Evolutionary conservation across 495 filamentous ascomycete species (phyloP).

Genomic region (Cercophora sp.): DNA sequence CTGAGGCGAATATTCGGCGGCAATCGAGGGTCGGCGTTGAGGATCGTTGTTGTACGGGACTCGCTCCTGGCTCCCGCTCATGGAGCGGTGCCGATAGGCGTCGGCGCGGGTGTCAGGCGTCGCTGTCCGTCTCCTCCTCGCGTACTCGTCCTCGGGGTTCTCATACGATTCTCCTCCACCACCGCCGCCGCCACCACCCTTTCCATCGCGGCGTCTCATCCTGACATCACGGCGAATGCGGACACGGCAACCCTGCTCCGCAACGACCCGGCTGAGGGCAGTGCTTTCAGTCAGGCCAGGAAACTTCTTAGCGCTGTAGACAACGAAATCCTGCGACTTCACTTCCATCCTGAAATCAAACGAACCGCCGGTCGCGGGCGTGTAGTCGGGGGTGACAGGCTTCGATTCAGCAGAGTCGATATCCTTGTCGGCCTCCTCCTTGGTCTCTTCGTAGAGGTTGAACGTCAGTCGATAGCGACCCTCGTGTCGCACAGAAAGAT

Average conservation of each 20-base stretch:
- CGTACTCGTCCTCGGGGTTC: conserved; percentile 61
- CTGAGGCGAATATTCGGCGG: conserved; percentile 48
- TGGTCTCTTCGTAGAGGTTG: conserved; percentile 87
- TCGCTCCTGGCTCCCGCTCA: conserved; percentile 64
- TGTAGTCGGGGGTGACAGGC: conserved; percentile 8
- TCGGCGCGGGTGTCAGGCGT: conserved; percentile 60
- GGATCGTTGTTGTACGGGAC: conserved; percentile 43
- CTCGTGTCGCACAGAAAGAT: conserved; percentile 94
- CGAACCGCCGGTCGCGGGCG: conserved; percentile 25
- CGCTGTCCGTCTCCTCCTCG: conserved; percentile 54
- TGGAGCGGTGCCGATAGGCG: conserved; percentile 64
- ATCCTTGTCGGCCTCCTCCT: conserved; percentile 59
- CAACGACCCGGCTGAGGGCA: conserved; percentile 78
- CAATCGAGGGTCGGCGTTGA: conserved; percentile 52
- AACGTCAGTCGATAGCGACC: conserved; percentile 86
- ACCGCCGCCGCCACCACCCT: conserved; percentile 61
- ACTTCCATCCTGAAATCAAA: conserved; percentile 70
- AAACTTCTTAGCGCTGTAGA: conserved; percentile 98
- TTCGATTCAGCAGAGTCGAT: conserved; percentile 28
- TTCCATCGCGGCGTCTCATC: conserved; percentile 85
- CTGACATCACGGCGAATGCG: conserved; percentile 94
- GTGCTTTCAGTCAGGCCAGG: conserved; percentile 92
- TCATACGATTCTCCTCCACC: conserved; percentile 58
- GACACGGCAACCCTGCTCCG: conserved; percentile 95
- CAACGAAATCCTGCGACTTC: conserved; percentile 79